Percentiles rank a stretch among this genome's conserved stretches.
Conservation (phyloP, 768 basidiomycete species). For the Mycena amicta region DNA sequence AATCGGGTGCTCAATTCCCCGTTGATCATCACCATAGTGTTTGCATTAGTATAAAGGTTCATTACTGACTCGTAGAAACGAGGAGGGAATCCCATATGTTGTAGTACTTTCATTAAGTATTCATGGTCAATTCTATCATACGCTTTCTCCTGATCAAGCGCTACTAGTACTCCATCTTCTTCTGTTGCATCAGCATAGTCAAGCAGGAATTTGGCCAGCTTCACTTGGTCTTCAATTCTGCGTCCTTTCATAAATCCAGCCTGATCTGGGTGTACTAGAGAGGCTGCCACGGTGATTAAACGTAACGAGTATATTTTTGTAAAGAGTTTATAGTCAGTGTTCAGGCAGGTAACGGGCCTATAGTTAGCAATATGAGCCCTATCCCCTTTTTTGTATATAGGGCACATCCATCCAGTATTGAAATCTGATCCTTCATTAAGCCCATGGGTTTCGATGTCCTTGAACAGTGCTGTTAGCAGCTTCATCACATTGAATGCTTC, state of each 20-base stretch:
- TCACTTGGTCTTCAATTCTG: constrained; percentile 24
- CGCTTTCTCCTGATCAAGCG: neutral
- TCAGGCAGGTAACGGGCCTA: neutral
- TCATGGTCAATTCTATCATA: constrained; percentile 8
- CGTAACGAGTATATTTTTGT: neutral
- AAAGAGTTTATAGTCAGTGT: neutral
- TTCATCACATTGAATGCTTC: neutral
- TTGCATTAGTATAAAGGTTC: constrained; percentile 14
- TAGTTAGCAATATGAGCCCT: neutral
- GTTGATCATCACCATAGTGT: constrained; percentile 12
- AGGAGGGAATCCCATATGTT: neutral
- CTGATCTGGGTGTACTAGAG: neutral
- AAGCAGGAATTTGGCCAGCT: constrained; percentile 17
- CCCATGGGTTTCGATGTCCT: neutral
- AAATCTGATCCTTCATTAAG: neutral
- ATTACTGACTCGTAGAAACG: constrained; percentile 14
- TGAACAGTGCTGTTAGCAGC: neutral
- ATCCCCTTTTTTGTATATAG: neutral
- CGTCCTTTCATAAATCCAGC: constrained; percentile 26
- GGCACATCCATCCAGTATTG: neutral
- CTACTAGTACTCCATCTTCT: constrained; percentile 4
- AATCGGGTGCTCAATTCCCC: constrained; percentile 15
- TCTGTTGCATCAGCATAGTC: constrained; percentile 1
- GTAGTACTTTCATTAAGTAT: constrained; percentile 3
- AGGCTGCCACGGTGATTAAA: neutral